A percentile compares a stretch with the other conserved stretches of the same genome.
Conservation (phyloP, 305 asterid genomes). For the Andrographis paniculata region DNA sequence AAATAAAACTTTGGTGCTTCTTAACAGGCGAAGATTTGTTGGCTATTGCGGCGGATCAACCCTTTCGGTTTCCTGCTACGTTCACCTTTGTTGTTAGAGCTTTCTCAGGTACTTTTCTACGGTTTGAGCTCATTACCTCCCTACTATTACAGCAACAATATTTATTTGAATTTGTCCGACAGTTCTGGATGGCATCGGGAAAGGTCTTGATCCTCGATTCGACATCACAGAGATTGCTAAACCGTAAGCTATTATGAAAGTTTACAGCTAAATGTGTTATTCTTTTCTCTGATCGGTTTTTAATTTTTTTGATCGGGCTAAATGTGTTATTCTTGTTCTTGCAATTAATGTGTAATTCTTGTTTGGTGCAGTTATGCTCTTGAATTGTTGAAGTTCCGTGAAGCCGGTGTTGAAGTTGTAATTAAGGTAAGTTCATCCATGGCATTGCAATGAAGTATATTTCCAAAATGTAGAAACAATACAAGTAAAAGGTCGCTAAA, state of each 20-base stretch:
- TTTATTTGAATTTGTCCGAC: conserved; percentile 17
- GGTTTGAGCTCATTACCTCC: conserved; percentile 2
- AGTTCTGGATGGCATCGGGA: conserved; percentile 98
- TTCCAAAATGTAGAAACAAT: background rate
- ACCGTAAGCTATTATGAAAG: conserved; percentile 52
- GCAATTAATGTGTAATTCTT: conserved; percentile 6
- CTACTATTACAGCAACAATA: conserved; percentile 7
- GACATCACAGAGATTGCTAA: conserved; percentile 98
- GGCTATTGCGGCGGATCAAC: conserved; percentile 96
- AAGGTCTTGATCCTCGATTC: conserved; percentile 97
- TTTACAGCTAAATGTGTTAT: too few species aligned
- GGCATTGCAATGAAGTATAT: conserved; percentile 6
- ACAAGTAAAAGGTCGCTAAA: conserved; percentile 17
- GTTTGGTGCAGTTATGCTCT: conserved; percentile 62
- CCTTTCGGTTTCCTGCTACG: conserved; percentile 98
- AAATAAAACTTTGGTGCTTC: too few species aligned
- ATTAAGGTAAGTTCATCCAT: conserved; percentile 45
- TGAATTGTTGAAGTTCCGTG: conserved; percentile 84
- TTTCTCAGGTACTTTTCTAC: conserved; percentile 48
- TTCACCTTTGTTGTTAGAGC: conserved; percentile 96
- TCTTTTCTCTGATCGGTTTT: too few species aligned
- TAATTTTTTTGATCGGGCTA: too few species aligned
- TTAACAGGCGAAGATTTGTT: conserved; percentile 87
- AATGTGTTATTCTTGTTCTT: too few species aligned
- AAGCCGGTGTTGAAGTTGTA: conserved; percentile 85